A percentile compares a stretch with the other conserved stretches of the same genome.
These are phyloP conservation scores for Plasmopara muralis DNA, from an alignment of 352 stramenopile genomes.

Conservation along the genomic window DNA sequence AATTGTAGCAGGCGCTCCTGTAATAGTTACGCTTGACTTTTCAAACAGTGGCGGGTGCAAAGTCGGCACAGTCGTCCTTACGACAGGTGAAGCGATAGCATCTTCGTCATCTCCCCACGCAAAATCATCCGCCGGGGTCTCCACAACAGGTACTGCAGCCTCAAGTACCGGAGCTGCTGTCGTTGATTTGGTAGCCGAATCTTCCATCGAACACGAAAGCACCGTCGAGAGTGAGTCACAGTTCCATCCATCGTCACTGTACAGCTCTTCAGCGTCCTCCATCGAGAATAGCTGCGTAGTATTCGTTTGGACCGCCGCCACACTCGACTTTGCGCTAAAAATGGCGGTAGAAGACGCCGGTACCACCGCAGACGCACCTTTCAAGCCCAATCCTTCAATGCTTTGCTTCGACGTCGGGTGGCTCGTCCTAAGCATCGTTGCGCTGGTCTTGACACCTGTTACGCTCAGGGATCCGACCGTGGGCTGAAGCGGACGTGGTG, in stretches of 20 bases:
- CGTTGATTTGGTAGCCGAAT: slow-evolving; percentile 11
- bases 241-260: slow-evolving; percentile 68
- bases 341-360: not conserved
- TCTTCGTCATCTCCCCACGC: slow-evolving; percentile 43
- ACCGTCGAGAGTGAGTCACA: slow-evolving; percentile 65
- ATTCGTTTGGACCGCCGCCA: slow-evolving; percentile 8
- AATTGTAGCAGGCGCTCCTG: slow-evolving; percentile 2
- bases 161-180: slow-evolving; percentile 1
- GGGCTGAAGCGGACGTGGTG: slow-evolving; percentile 4
- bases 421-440: slow-evolving; percentile 3
- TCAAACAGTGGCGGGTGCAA: slow-evolving; percentile 7
- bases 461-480: slow-evolving; percentile 12
- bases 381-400: not conserved
- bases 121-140: slow-evolving; percentile 30
- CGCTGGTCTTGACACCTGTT: slow-evolving; percentile 9
- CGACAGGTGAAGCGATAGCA: slow-evolving; percentile 15
- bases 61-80: slow-evolving; percentile 2
- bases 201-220: slow-evolving; percentile 36
- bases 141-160: slow-evolving; percentile 1
- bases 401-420: slow-evolving; percentile 3
- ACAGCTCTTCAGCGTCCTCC: slow-evolving; percentile 56
- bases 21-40: not conserved
- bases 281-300: slow-evolving; percentile 66
- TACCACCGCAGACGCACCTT: not conserved
- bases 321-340: slow-evolving; percentile 3